A percentile compares a stretch with the other conserved stretches of the same genome.
Evolutionary conservation across 148 eudicot genomes (phyloP).

Genomic region (Bassia scoparia): DNA sequence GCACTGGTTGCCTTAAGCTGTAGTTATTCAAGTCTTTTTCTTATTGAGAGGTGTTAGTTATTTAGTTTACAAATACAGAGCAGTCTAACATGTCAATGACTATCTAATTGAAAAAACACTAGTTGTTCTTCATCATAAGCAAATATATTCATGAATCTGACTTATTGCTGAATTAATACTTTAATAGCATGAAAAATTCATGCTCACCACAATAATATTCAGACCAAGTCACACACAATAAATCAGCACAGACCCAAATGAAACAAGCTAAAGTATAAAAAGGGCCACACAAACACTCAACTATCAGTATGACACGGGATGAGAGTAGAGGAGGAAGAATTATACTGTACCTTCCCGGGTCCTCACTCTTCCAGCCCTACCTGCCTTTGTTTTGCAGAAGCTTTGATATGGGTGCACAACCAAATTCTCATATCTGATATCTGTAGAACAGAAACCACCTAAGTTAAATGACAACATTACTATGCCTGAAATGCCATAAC

Average conservation of each 20-base stretch:
- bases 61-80: too few relatives aligned
- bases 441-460: conserved; percentile 34
- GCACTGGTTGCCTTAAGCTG: neutral
- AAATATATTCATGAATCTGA: neutral
- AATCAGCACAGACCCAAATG: neutral
- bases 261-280: conserved; percentile 4
- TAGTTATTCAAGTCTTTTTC: too few relatives aligned
- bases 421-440: conserved; percentile 85
- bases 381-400: conserved; percentile 98
- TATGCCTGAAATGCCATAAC: neutral
- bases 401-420: conserved; percentile 91
- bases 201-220: neutral
- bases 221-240: neutral
- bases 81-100: neutral
- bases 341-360: conserved; percentile 89
- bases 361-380: conserved; percentile 97
- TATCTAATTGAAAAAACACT: neutral
- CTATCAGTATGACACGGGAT: neutral
- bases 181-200: neutral
- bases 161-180: neutral
- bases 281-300: neutral
- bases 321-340: neutral
- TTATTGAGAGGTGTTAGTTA: too few relatives aligned
- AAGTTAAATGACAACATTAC: conserved; percentile 16
- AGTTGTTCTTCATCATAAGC: neutral